Conservation (phyloP, 2,329 filamentous ascomycete genomes). For the Aphanocladium album region DNA sequence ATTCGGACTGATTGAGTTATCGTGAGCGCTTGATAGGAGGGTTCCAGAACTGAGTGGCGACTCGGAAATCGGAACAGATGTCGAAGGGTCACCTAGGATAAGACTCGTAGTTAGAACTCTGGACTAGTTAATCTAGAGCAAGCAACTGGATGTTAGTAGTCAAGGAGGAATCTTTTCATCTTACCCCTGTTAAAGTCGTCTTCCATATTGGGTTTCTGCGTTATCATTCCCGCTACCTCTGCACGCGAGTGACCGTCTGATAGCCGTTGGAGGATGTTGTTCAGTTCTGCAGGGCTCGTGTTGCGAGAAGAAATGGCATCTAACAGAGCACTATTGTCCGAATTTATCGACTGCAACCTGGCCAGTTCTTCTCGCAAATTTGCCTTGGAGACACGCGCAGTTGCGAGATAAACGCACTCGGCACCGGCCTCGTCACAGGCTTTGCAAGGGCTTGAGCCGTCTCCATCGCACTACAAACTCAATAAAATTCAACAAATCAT, state of each 20-base stretch:
- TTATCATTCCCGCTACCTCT: background rate
- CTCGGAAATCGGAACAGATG: background rate
- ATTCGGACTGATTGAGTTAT: background rate
- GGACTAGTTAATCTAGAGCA: background rate
- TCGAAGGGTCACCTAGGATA: background rate
- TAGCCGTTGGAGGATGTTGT: background rate
- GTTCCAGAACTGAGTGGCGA: background rate
- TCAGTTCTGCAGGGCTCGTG: background rate
- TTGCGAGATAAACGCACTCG: background rate
- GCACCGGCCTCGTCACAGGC: background rate
- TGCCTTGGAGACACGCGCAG: constrained; percentile 5
- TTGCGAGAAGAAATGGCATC: background rate
- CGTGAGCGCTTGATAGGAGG: background rate
- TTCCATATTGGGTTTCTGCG: background rate
- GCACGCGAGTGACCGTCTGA: constrained; percentile 1
- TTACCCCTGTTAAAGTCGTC: background rate
- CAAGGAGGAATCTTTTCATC: background rate
- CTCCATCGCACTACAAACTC: background rate
- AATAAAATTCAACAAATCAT: background rate
- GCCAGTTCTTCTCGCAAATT: background rate
- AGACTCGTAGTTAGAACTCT: background rate
- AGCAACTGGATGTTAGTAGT: background rate
- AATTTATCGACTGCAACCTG: background rate
- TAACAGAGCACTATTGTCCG: background rate
- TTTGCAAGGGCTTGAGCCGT: background rate